A percentile compares a stretch with the other conserved stretches of the same genome.
Conservation (phyloP, 2,329 filamentous ascomycete species). For the Cladophialophora chaetospira region DNA sequence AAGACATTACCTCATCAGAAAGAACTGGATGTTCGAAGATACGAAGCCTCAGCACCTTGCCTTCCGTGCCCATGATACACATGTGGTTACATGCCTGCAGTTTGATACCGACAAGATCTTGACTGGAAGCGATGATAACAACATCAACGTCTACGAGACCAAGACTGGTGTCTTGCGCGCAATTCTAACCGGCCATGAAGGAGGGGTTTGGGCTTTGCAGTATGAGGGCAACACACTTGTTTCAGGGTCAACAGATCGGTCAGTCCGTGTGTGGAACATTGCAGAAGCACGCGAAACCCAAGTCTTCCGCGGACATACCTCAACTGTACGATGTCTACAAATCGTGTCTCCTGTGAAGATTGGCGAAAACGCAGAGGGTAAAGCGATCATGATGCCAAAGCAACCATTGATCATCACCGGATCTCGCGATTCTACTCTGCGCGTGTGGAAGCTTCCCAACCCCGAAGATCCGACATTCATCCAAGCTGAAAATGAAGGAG, state of each 20-base stretch:
- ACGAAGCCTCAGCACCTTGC: constrained; percentile 88
- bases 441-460: constrained; percentile 91
- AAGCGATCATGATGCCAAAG: constrained; percentile 83
- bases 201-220: constrained; percentile 95
- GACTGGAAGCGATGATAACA: constrained; percentile 94
- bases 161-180: constrained; percentile 84
- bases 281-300: constrained; percentile 90
- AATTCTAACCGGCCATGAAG: constrained; percentile 89
- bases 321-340: constrained; percentile 91
- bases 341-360: constrained; percentile 86
- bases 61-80: constrained; percentile 91
- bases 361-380: constrained; percentile 70
- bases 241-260: constrained; percentile 92
- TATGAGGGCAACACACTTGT: constrained; percentile 95
- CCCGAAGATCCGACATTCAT: constrained; percentile 75
- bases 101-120: constrained; percentile 98
- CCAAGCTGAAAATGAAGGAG: constrained; percentile 72
- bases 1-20: constrained; percentile 84
- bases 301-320: constrained; percentile 96
- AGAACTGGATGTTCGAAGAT: constrained; percentile 84
- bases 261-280: constrained; percentile 99
- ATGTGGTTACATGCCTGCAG: constrained; percentile 96
- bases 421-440: constrained; percentile 87
- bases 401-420: constrained; percentile 97
- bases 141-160: constrained; percentile 97